These are phyloP conservation scores for Blakeslea trispora DNA, from an alignment of 371 early-diverging fungal genomes.

Conservation along the genomic window DNA sequence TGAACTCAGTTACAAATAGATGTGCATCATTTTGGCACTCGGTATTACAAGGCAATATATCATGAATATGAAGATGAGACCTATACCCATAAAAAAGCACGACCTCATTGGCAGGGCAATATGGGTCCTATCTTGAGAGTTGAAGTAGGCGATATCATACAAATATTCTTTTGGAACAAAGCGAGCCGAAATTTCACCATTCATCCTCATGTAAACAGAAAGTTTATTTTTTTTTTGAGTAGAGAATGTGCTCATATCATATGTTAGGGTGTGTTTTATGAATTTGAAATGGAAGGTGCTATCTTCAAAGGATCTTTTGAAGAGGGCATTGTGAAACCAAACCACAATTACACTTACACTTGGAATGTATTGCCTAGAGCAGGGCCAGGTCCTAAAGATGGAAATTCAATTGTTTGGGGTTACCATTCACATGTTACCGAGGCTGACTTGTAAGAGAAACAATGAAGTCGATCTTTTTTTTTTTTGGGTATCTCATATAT, in stretches of 20 bases:
- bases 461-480: background rate
- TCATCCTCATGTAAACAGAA: constrained; percentile 50
- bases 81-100: constrained; percentile 24
- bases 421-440: constrained; percentile 57
- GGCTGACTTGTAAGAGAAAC: constrained; percentile 37
- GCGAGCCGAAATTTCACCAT: constrained; percentile 42
- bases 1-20: constrained; percentile 10
- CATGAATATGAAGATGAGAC: constrained; percentile 49
- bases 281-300: constrained; percentile 56
- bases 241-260: background rate
- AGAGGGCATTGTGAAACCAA: constrained; percentile 33
- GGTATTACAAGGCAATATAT: constrained; percentile 52
- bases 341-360: constrained; percentile 39
- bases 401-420: constrained; percentile 46
- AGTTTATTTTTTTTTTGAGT: background rate
- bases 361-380: constrained; percentile 51
- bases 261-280: constrained; percentile 45
- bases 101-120: constrained; percentile 45
- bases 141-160: constrained; percentile 52
- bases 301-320: constrained; percentile 41
- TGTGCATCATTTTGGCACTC: constrained; percentile 33
- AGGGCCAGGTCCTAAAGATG: constrained; percentile 51
- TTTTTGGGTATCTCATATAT: too few species aligned
- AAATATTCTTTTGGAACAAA: constrained; percentile 48
- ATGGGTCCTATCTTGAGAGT: constrained; percentile 55